phyloP scores from a whole-genome alignment of 805 yeast species.

The Kazachstania bromeliacearum region DNA sequence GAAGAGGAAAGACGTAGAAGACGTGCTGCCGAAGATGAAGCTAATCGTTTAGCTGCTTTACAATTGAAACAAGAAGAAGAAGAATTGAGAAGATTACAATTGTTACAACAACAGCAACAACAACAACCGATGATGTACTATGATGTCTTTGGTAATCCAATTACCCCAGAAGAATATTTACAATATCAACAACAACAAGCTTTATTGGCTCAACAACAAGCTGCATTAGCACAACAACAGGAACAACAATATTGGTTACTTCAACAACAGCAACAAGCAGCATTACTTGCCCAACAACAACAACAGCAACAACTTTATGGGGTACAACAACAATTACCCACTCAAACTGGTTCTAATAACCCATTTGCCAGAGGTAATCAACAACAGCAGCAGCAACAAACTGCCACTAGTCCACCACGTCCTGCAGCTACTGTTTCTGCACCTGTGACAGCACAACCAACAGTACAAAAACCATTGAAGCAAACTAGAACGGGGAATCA shows the following conservation, averaged over 20 bases:
- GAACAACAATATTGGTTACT: conserved; percentile 21
- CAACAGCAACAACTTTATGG: conserved; percentile 33
- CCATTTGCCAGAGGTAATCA: conserved; percentile 51
- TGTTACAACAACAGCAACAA: conserved; percentile 18
- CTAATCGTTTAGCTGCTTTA: conserved; percentile 21
- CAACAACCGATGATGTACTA: conserved; percentile 26
- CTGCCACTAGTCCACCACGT: conserved; percentile 5
- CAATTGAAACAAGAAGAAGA: conserved; percentile 25
- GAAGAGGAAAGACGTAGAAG: conserved; percentile 52
- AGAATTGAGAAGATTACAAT: conserved; percentile 23
- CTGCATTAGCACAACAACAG: conserved; percentile 19
- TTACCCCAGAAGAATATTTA: conserved; percentile 29
- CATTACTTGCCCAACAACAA: conserved; percentile 29
- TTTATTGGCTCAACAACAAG: conserved; percentile 23
- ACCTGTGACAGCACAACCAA: conserved; percentile 2
- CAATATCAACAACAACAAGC: conserved; percentile 29
- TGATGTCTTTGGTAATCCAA: conserved; percentile 31
- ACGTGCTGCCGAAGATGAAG: conserved; percentile 17
- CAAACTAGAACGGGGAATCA: conserved; percentile 48
- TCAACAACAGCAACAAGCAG: conserved; percentile 17
- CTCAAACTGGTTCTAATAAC: conserved; percentile 64
- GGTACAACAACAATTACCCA: conserved; percentile 1
- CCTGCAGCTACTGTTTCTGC: conserved; percentile 3
- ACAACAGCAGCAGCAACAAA: conserved; percentile 8
- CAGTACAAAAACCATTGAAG: conserved; percentile 29